A percentile compares a stretch with the other conserved stretches of the same genome.
Conservation (phyloP, 352 stramenopile species). For the Globisporangium alternatum region DNA sequence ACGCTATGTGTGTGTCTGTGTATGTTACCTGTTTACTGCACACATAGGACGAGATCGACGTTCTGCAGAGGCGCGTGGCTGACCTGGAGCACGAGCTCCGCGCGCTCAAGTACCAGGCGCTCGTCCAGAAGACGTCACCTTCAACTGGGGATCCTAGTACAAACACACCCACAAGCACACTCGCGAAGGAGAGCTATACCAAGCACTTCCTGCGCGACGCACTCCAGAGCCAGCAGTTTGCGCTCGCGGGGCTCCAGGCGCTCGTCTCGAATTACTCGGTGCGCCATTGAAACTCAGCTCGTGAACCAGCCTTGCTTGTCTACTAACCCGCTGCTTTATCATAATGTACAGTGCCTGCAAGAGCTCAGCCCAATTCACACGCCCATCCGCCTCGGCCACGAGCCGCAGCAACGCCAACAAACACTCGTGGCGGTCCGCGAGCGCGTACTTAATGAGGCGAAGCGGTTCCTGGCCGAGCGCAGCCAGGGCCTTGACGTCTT, state of each 20-base stretch:
- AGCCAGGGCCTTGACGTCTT: conserved; percentile 28
- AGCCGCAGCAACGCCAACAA: conserved; percentile 23
- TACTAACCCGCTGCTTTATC: not conserved
- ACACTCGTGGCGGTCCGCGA: conserved; percentile 24
- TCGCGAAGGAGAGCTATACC: conserved; percentile 8
- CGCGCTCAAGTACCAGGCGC: conserved; percentile 15
- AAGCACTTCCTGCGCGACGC: conserved; percentile 7
- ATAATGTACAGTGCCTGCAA: conserved; percentile 23
- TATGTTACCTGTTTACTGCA: not conserved
- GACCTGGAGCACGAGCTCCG: conserved; percentile 13
- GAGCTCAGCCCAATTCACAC: conserved; percentile 35
- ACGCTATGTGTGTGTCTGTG: not conserved
- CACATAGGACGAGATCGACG: conserved; percentile 12
- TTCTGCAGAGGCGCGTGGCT: conserved; percentile 3
- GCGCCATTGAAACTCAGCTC: too few relatives aligned
- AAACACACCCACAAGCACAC: not conserved
- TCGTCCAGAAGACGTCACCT: not conserved
- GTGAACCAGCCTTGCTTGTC: too few relatives aligned
- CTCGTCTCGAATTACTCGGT: conserved; percentile 10
- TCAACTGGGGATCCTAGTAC: not conserved
- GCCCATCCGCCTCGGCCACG: conserved; percentile 27
- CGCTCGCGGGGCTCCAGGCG: conserved; percentile 12
- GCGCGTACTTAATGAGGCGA: conserved; percentile 18
- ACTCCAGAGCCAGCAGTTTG: conserved; percentile 12
- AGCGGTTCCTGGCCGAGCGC: conserved; percentile 28